These are phyloP conservation scores for Verticillium longisporum DNA, from an alignment of 2,329 filamentous ascomycete genomes.

Conservation along the genomic window DNA sequence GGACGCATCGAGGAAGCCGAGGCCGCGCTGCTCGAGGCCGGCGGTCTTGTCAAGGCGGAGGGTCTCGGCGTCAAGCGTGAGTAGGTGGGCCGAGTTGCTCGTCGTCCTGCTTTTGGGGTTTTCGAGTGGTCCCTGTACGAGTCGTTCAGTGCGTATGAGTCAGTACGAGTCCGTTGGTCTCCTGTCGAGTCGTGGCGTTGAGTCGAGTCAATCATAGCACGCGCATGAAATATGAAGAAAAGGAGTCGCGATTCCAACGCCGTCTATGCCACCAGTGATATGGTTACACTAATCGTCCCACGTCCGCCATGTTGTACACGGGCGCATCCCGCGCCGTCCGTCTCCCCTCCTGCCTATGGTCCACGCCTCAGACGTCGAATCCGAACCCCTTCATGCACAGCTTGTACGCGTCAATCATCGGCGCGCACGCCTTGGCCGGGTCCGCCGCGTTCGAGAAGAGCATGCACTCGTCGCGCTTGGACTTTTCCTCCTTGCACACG, in stretches of 20 bases:
- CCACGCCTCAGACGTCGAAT: conserved; percentile 57
- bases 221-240: background rate
- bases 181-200: too few relatives aligned
- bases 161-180: too few relatives aligned
- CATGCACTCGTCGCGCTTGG: conserved; percentile 95
- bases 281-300: conserved; percentile 6
- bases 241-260: conserved; percentile 7
- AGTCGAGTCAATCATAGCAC: too few relatives aligned
- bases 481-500: conserved; percentile 94
- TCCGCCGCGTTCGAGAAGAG: conserved; percentile 84
- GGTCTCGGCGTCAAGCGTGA: background rate
- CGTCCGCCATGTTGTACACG: conserved; percentile 5
- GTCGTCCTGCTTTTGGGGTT: too few relatives aligned
- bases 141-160: too few relatives aligned
- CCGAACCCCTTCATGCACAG: conserved; percentile 90
- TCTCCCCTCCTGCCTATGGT: background rate
- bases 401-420: conserved; percentile 78
- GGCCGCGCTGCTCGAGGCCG: background rate
- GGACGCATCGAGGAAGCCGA: background rate
- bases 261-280: conserved; percentile 6
- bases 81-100: background rate
- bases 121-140: too few relatives aligned
- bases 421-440: conserved; percentile 75
- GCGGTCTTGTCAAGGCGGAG: background rate
- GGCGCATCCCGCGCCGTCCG: background rate